phyloP scores from a whole-genome alignment of 805 yeast species.

The Barnettozyma botsteinii region DNA sequence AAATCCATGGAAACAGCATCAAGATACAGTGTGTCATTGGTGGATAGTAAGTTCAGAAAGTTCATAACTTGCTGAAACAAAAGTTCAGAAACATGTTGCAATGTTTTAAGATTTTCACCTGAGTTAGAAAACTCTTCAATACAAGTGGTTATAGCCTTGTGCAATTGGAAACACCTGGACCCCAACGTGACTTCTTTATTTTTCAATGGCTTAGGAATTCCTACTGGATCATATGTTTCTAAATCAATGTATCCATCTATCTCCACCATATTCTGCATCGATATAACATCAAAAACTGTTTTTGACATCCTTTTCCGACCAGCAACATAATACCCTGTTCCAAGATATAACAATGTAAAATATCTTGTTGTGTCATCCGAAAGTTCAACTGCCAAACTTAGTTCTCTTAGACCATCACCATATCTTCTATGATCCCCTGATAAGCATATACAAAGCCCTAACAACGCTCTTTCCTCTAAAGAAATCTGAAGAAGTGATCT shows the following conservation, averaged over 20 bases:
- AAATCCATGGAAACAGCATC: too few species aligned
- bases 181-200: too few species aligned
- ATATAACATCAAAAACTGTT: not conserved
- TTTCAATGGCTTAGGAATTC: too few species aligned
- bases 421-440: not conserved
- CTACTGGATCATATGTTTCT: too few species aligned
- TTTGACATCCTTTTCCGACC: not conserved
- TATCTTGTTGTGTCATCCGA: not conserved
- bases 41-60: not conserved
- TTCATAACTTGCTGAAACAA: not conserved
- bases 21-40: not conserved
- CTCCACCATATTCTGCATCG: too few species aligned
- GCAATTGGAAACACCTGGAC: too few species aligned
- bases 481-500: not conserved
- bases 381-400: conserved; percentile 3
- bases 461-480: not conserved
- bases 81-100: too few species aligned
- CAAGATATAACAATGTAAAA: conserved; percentile 1
- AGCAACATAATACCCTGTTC: not conserved
- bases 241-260: too few species aligned
- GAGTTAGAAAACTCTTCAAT: too few species aligned
- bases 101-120: too few species aligned
- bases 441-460: conserved; percentile 5
- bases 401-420: conserved; percentile 6
- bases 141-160: too few species aligned